A percentile compares a stretch with the other conserved stretches of the same genome.
phyloP scores from a whole-genome alignment of 1,284 basidiomycete species.

The Cutaneotrichosporon sp. region DNA sequence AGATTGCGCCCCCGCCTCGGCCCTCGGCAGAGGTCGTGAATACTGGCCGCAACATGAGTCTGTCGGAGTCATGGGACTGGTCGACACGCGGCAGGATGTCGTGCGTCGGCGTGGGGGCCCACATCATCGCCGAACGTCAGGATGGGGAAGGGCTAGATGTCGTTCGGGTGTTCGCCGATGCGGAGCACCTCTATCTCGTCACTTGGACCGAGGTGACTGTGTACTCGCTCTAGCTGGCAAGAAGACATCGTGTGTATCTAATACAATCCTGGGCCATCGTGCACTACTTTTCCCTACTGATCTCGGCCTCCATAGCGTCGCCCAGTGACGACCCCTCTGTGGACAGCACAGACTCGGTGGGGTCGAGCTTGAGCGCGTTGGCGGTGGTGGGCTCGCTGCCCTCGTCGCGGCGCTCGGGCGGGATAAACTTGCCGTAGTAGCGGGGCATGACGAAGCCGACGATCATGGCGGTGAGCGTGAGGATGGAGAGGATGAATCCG shows the following conservation, averaged over 20 bases:
- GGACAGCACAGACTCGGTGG: background rate
- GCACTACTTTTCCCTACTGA: background rate
- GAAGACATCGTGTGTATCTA: background rate
- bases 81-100: background rate
- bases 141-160: too few relatives aligned
- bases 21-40: too few relatives aligned
- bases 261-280: background rate
- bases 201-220: background rate
- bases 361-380: constrained; percentile 24
- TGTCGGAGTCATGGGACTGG: background rate
- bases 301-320: too few relatives aligned
- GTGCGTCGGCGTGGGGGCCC: background rate
- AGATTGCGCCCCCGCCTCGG: too few relatives aligned
- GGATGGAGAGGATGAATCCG: constrained; percentile 28
- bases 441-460: constrained; percentile 26
- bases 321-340: background rate
- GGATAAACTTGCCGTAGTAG: constrained; percentile 26
- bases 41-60: background rate
- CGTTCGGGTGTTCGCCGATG: background rate
- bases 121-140: too few relatives aligned
- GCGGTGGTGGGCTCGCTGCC: constrained; percentile 24
- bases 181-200: background rate
- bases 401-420: constrained; percentile 23
- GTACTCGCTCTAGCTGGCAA: background rate
- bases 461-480: constrained; percentile 23